Evolutionary conservation across 139 green algal species (phyloP), one percentile per base, ranked within the genome.

Genomic region (Choricystis sp.): DNA sequence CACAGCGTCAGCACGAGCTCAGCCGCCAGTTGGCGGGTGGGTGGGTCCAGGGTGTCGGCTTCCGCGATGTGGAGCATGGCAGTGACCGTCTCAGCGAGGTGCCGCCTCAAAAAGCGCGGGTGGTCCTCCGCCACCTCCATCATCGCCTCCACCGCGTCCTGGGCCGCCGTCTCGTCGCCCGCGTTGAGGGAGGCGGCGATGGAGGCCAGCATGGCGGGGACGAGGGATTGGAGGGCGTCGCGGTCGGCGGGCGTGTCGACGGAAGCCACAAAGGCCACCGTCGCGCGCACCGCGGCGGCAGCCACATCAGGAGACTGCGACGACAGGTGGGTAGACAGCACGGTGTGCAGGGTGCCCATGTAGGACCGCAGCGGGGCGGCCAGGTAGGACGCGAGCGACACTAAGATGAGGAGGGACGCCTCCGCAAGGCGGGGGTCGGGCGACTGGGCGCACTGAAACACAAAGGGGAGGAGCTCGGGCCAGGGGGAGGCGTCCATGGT

Each of bases 1-100:
- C 81, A 87, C 65, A 99, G 77, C 26, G 90, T 95, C 26, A 99
- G 83, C 65, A 98, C 69, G 56, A 96, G 92, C 80, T 98, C 92
- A 1, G 80, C 80, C 3, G 92, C 90, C 49, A 96, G 74, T 27
- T 77, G 78, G 30, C 92, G 78, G 2, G 79, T 87, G 21, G 68
- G 65, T 2, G 74, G 65, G 5, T 87, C 79, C 65, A 91, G 71
- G 0, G 59, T 30, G 25, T 73, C 64, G 1, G 74, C 69, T 49
- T 77, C 72, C 4, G 72, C 72, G 14, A 85, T 72, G 62, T 79
- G 74, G 59, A 97, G 76, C 85, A 98, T 95, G 20, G 89, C 84
- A 25, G 69, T 66, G 55, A 94, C 76, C 55, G 97, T 72, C 26
- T 90, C 74, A 5, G 61, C 59, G 56, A 97, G 78, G 63, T 95